Evolutionary conservation across 805 yeast genomes (phyloP).

Genomic region (Jamesozyma hellenica): DNA sequence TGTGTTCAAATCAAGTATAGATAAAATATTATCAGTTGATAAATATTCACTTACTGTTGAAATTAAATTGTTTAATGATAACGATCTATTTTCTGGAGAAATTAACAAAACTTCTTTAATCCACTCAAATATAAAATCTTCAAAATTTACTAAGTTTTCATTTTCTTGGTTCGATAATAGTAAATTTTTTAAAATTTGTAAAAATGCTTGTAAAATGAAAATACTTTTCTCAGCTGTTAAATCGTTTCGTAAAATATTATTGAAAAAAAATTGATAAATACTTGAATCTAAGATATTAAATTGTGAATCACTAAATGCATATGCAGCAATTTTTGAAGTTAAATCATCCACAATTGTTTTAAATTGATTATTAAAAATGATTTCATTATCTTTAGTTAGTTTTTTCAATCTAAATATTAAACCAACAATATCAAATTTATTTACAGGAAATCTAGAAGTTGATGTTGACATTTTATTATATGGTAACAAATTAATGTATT

Average conservation of each 20-base stretch:
- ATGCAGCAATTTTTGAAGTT: constrained; percentile 39
- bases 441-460: constrained; percentile 32
- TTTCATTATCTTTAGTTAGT: constrained; percentile 20
- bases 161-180: not conserved
- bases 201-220: constrained; percentile 27
- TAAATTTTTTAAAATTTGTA: constrained; percentile 31
- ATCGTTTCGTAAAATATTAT: not conserved
- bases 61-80: not conserved
- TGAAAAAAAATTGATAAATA: constrained; percentile 5
- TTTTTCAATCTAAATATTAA: constrained; percentile 33
- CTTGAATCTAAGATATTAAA: constrained; percentile 3
- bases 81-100: not conserved
- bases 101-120: not conserved
- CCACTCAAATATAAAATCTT: constrained; percentile 5
- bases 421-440: constrained; percentile 41
- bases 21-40: not conserved
- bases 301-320: constrained; percentile 11
- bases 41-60: not conserved
- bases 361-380: constrained; percentile 13
- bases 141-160: constrained; percentile 2
- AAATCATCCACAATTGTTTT: constrained; percentile 29
- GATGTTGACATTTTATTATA: constrained; percentile 17
- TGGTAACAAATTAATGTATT: constrained; percentile 28
- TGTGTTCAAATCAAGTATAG: not conserved
- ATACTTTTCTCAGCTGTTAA: constrained; percentile 12